Evolutionary conservation across 495 filamentous ascomycete genomes (phyloP).

Genomic region (Trichocladium antarcticum): DNA sequence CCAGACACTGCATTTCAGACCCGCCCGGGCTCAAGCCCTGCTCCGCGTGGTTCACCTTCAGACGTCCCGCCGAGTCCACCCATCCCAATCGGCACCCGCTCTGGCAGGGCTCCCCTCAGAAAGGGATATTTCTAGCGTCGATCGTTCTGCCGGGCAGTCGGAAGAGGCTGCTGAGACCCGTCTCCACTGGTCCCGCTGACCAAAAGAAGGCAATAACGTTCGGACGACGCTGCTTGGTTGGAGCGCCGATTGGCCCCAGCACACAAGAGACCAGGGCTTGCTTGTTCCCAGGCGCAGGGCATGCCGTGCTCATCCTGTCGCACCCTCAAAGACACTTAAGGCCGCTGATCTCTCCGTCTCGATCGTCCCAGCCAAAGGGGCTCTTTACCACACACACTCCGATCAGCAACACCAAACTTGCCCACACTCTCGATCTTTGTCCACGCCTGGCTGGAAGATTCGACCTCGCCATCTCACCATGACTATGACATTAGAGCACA

Average conservation of each 20-base stretch:
- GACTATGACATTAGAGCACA: slow-evolving; percentile 74
- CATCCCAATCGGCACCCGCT: slow-evolving; percentile 25
- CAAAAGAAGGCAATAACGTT: slow-evolving; percentile 35
- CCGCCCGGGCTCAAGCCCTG: slow-evolving; percentile 21
- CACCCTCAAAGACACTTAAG: slow-evolving; percentile 53
- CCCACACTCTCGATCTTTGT: slow-evolving; percentile 4
- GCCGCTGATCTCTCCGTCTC: slow-evolving; percentile 61
- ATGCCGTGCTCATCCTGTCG: slow-evolving; percentile 22
- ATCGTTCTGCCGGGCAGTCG: slow-evolving; percentile 36
- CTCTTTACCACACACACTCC: slow-evolving; percentile 20
- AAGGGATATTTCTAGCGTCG: slow-evolving; percentile 34
- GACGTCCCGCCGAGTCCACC: slow-evolving; percentile 1
- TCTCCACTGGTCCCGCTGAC: slow-evolving; percentile 36
- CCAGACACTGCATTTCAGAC: slow-evolving; percentile 7
- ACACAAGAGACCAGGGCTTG: slow-evolving; percentile 11
- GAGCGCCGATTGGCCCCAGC: slow-evolving; percentile 33
- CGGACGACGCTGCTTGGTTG: slow-evolving; percentile 29
- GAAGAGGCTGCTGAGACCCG: slow-evolving; percentile 33
- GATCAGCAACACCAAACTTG: neutral
- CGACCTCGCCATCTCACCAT: slow-evolving; percentile 36
- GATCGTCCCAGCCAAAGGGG: slow-evolving; percentile 29
- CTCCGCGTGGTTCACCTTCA: slow-evolving; percentile 15
- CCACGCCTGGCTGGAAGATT: slow-evolving; percentile 8
- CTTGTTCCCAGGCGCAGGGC: slow-evolving; percentile 30
- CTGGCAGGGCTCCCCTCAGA: slow-evolving; percentile 22